Evolutionary conservation across 2,329 filamentous ascomycete species (phyloP), one percentile per base, ranked within the genome.

Genomic region (Geosmithia putterillii): DNA sequence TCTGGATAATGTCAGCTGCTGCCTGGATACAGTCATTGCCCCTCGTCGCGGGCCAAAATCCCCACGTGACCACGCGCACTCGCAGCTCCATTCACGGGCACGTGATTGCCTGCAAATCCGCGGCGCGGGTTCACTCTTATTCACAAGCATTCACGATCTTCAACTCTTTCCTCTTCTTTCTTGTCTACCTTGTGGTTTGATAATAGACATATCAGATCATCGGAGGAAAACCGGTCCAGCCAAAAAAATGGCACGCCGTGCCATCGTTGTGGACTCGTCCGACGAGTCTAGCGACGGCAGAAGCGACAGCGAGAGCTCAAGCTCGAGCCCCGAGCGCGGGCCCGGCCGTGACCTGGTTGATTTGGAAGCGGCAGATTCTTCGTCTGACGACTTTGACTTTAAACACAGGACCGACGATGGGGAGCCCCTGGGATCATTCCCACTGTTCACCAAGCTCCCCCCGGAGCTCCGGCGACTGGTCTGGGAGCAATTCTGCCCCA

Each of bases 401-500:
- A 18, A 38, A 18, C 17, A 38, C 28, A 12, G 28, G 28, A 18
- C 18, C 17, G 22, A 21, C 9, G 34, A 38, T 10, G 6, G 7
- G 12, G n/a, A 12, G 8, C 39, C 20, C 14, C 25, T 41, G 4
- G 39, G 36, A 36, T 35, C 40, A 18, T 43, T 43, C 21, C 20
- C 21, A 12, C 42, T 46, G 40, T 63, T 60, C 43, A 43, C 46
- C 28, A 42, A 47, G 20, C 53, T 64, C 2, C 61, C 61, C 1
- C 51, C 54, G 10, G 61, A 64, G 46, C 47, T 64, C 15, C 56
- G 61, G 41, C 44, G 51, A 19, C 55, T 48, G 19, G 47, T 64
- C 42, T 64, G 61, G 61, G 48, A 55, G 34, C 41, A 50, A 17
- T 59, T 57, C 44, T 62, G 61, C 34, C 52, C 54, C 0, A 56